phyloP scores from a whole-genome alignment of 768 basidiomycete species.

The Mrakia blollopis region DNA sequence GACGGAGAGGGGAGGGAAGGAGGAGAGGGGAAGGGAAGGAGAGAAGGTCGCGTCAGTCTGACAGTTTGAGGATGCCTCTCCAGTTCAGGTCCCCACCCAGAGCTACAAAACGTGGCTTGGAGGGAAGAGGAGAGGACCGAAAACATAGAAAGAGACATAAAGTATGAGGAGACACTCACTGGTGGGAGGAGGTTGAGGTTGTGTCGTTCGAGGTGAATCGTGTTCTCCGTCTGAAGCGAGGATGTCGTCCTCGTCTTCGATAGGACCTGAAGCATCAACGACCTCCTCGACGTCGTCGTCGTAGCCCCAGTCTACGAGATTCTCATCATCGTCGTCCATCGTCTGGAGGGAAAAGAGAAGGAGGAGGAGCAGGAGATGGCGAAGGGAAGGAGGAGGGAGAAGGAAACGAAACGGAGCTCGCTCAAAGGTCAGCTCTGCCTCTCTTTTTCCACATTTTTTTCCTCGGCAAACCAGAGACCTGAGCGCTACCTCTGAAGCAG shows the following conservation, averaged over 20 bases:
- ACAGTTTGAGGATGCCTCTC: not conserved
- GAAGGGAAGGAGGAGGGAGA: not conserved
- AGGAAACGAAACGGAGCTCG: not conserved
- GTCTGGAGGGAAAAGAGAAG: not conserved
- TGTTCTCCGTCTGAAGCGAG: not conserved
- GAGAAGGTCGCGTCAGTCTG: not conserved
- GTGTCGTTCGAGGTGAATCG: not conserved
- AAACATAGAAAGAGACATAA: not conserved
- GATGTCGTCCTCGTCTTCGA: constrained; percentile 7
- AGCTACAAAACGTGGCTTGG: no score
- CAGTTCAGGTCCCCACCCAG: no score
- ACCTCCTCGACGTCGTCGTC: constrained; percentile 16
- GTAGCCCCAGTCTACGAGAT: constrained; percentile 28
- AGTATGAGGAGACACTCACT: not conserved
- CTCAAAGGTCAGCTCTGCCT: not conserved
- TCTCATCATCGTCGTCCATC: constrained; percentile 24
- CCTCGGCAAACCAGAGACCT: not conserved
- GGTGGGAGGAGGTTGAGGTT: not conserved
- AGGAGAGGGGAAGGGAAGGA: not conserved
- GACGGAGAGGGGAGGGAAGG: not conserved
- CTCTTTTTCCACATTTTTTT: not conserved
- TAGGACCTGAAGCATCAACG: not conserved
- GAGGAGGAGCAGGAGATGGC: not conserved
- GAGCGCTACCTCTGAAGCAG: not conserved
- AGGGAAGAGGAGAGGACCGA: no score